Evolutionary conservation across 352 stramenopile genomes (phyloP).

Genomic region (Globisporangium cederbergense): DNA sequence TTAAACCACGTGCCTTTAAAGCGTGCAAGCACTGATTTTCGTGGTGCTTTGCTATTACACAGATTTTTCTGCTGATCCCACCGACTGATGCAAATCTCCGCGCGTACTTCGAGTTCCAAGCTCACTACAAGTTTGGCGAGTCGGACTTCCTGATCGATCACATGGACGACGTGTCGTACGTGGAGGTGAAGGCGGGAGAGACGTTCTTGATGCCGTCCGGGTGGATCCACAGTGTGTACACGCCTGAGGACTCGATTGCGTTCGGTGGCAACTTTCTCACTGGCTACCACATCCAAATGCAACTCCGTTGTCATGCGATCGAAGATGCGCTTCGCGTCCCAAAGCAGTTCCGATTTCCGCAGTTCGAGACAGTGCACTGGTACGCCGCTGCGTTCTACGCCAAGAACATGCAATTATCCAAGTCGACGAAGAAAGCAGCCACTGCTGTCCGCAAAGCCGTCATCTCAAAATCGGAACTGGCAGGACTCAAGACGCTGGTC

Average conservation of each 20-base stretch:
- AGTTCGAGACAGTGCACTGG: constrained; percentile 35
- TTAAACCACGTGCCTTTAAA: background rate
- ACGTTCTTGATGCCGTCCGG: constrained; percentile 43
- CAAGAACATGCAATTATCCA: constrained; percentile 20
- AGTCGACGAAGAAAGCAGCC: constrained; percentile 5
- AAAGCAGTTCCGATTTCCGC: constrained; percentile 30
- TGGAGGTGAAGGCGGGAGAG: constrained; percentile 31
- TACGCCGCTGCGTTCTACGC: constrained; percentile 32
- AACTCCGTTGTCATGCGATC: constrained; percentile 29
- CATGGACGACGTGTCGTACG: constrained; percentile 26
- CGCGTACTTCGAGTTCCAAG: constrained; percentile 28
- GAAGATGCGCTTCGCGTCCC: constrained; percentile 27
- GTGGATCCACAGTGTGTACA: constrained; percentile 47
- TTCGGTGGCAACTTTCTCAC: constrained; percentile 46
- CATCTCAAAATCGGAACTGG: constrained; percentile 25
- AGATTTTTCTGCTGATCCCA: constrained; percentile 41
- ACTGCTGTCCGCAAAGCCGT: background rate
- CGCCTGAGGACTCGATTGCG: constrained; percentile 36
- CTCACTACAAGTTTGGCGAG: constrained; percentile 20
- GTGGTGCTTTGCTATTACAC: background rate
- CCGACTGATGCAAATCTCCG: constrained; percentile 33
- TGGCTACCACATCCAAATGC: constrained; percentile 33
- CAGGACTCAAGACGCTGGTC: constrained; percentile 20
- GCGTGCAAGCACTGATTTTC: background rate
- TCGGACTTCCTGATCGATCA: constrained; percentile 25